phyloP scores from a whole-genome alignment of 2,329 filamentous ascomycete genomes.

The Tolypocladium paradoxum region DNA sequence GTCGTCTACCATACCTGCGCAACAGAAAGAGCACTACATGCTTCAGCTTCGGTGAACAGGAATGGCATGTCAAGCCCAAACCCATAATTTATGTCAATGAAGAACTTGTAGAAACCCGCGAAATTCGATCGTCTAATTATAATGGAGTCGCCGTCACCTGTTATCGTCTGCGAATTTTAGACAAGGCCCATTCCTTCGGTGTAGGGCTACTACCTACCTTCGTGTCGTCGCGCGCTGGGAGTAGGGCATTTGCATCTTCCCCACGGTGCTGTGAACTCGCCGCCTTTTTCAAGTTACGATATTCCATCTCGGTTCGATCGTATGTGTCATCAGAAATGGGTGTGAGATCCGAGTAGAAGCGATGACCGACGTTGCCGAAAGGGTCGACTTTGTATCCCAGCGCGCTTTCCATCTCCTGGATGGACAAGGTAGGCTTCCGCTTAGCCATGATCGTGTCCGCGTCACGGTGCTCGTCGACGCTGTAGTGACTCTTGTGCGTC shows the following conservation, averaged over 20 bases:
- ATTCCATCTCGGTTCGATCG: conserved; percentile 1
- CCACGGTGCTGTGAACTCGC: not conserved
- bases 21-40: not conserved
- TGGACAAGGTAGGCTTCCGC: not conserved
- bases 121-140: not conserved
- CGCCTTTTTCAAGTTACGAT: not conserved
- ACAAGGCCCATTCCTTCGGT: too few relatives aligned
- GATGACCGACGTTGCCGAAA: not conserved
- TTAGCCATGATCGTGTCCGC: conserved; percentile 1
- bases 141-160: not conserved
- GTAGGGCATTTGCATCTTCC: not conserved
- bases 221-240: too few relatives aligned
- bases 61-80: not conserved
- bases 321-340: not conserved
- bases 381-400: not conserved
- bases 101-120: not conserved
- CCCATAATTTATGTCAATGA: not conserved
- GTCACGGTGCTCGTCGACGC: not conserved
- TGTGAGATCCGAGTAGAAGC: conserved; percentile 1
- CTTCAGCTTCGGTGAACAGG: conserved; percentile 1
- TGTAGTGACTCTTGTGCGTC: too few relatives aligned
- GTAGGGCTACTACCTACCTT: too few relatives aligned
- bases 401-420: not conserved
- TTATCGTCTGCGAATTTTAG: not conserved
- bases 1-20: not conserved